Base-by-base conservation (phyloP, 1,284 basidiomycete genomes). In the Apiotrichum sp. region DNA sequence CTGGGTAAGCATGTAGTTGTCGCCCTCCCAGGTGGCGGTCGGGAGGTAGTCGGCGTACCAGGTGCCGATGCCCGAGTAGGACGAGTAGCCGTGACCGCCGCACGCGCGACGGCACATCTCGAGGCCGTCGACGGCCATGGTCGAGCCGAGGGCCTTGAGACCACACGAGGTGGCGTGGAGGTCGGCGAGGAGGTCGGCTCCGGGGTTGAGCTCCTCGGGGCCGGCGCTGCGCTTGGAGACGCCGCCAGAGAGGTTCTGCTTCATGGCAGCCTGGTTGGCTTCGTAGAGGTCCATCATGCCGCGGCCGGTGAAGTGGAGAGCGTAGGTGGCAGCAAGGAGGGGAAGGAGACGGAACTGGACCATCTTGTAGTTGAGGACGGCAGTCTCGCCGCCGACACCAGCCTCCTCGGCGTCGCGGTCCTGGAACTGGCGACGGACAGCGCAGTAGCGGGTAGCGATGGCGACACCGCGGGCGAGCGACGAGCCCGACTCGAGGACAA, bases 321-420 rank as follows among this genome's bases (percentile, higher is more conserved):
- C 81, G 55, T 81, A 74, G 2, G 81, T 76, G 72, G 82, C 81
- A 8, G 81, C 78, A n/a, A 82, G 71, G 8, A 82, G 72, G 34
- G 81, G 81, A 69, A 83, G 76, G 44, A 83, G 68, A 31, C 81
- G 75, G 22, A 80, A 74, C 69, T 83, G 81, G 65, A 82, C 81
- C 55, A 82, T 82, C 11, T 81, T 81, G 67, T 83, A 83, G 69
- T 82, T 81, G 62, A 83, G 72, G 22, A 83, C 65, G 60, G 81
- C 79, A 4, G 80, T 80, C 68, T 83, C 81, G 36, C 59, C 59
- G 14, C 44, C 44, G 13, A 66, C 55, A 59, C 74, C 62, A 55
- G 76, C 77, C 57, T 76, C 75, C 6, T 75, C 77, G 11, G 68
- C 68, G 55, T 74, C 79, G 34, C 56, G 59, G 59, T 61, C 59